phyloP scores from a whole-genome alignment of 805 yeast genomes.

The Cyberlindnera maclurae region DNA sequence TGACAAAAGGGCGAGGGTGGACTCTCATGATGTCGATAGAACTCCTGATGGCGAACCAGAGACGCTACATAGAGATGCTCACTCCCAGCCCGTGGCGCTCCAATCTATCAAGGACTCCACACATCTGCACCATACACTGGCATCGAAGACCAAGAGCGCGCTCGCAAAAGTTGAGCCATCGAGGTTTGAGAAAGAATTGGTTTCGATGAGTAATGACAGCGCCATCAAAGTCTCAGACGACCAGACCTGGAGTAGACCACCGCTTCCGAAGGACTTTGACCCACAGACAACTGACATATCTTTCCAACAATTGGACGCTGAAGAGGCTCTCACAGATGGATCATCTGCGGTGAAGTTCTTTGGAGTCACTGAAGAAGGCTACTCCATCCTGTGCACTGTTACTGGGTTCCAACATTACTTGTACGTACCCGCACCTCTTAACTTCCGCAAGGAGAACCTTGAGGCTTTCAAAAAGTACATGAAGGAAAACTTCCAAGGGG shows the following conservation, averaged over 20 bases:
- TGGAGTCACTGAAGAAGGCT: conserved; percentile 86
- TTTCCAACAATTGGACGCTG: conserved; percentile 94
- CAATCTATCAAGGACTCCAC: conserved; percentile 8
- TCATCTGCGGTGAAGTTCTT: conserved; percentile 72
- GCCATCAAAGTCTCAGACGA: conserved; percentile 20
- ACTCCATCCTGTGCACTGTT: conserved; percentile 85
- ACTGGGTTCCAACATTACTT: conserved; percentile 85
- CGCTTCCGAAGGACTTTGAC: conserved; percentile 41
- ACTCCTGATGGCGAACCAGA: conserved; percentile 18
- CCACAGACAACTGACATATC: conserved; percentile 45
- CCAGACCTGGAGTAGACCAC: conserved; percentile 52
- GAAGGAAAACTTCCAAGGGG: conserved; percentile 42
- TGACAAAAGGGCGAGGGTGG: conserved; percentile 14
- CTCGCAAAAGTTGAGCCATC: conserved; percentile 33
- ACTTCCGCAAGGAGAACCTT: conserved; percentile 54
- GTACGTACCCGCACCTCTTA: conserved; percentile 85
- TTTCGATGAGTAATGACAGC: conserved; percentile 35
- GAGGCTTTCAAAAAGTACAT: conserved; percentile 39
- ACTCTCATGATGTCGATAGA: conserved; percentile 7
- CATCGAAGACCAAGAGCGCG: conserved; percentile 24
- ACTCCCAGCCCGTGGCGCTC: conserved; percentile 21
- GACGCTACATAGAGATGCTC: conserved; percentile 21
- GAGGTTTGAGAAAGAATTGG: conserved; percentile 45
- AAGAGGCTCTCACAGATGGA: conserved; percentile 60
- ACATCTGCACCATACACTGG: conserved; percentile 23